These are phyloP conservation scores for Fusarium compactum DNA, from an alignment of 2,329 filamentous ascomycete species.

Conservation along the genomic window DNA sequence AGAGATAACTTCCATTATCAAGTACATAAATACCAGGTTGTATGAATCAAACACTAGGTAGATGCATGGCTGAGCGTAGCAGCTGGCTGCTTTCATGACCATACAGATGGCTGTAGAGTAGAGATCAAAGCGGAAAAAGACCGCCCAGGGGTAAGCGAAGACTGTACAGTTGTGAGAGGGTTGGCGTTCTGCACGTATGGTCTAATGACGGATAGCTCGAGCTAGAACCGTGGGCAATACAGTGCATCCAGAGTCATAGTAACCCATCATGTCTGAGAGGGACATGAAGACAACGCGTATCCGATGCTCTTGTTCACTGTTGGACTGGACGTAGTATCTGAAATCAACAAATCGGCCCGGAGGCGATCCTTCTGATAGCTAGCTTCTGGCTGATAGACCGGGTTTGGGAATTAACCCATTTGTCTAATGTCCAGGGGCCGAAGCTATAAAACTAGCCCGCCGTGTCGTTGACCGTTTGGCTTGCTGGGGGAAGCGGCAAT, in stretches of 20 bases:
- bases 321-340: not conserved
- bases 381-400: conserved; percentile 1
- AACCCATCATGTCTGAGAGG: not conserved
- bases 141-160: not conserved
- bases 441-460: conserved; percentile 9
- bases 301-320: not conserved
- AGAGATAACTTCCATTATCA: not conserved
- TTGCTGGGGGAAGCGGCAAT: not conserved
- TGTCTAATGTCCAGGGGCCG: conserved; percentile 12
- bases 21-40: not conserved
- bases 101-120: not conserved
- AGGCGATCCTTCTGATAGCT: conserved; percentile 9
- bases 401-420: conserved; percentile 3
- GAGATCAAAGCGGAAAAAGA: not conserved
- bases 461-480: not conserved
- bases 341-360: conserved; percentile 19
- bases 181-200: not conserved
- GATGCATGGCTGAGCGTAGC: not conserved
- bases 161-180: not conserved
- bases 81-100: not conserved
- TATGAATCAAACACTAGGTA: not conserved
- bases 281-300: not conserved
- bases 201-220: not conserved
- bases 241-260: not conserved
- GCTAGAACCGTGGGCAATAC: not conserved